These are phyloP conservation scores for Poa pratensis DNA, from an alignment of 176 grass and related monocot species.

Conservation along the genomic window DNA sequence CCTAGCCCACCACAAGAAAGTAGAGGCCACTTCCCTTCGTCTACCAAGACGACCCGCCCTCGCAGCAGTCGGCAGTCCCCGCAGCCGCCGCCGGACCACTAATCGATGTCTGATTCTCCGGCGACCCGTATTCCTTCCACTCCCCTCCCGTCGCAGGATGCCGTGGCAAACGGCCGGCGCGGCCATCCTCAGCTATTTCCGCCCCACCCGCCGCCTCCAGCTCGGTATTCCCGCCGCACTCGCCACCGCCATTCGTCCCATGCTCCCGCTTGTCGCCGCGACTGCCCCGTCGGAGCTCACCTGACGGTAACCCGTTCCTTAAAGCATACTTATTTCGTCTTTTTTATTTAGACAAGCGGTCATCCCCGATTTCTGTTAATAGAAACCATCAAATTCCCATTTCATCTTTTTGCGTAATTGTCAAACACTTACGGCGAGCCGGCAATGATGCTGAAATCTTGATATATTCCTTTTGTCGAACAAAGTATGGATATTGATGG, in stretches of 20 bases:
- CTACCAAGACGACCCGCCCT: neutral
- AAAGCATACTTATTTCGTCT: neutral
- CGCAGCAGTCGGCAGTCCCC: slow-evolving; percentile 1
- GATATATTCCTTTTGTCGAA: neutral
- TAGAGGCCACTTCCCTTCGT: no score
- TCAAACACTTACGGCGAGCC: neutral
- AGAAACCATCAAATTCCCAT: no score
- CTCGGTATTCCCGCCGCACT: neutral
- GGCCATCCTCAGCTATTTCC: neutral
- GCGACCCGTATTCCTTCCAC: neutral
- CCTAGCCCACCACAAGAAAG: no score
- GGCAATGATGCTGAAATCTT: slow-evolving; percentile 3
- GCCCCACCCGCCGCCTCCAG: neutral
- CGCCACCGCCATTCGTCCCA: neutral
- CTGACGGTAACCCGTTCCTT: slow-evolving; percentile 6
- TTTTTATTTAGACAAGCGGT: neutral
- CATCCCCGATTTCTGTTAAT: no score
- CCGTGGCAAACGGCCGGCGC: neutral
- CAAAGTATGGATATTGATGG: neutral
- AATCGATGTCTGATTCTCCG: no score
- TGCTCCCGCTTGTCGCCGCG: neutral
- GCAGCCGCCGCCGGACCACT: neutral
- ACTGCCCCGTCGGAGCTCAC: neutral
- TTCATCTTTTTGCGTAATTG: neutral
- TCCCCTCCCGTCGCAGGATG: neutral